These are phyloP conservation scores for Neurospora sp. DNA, from an alignment of 495 filamentous ascomycete species.

Conservation along the genomic window DNA sequence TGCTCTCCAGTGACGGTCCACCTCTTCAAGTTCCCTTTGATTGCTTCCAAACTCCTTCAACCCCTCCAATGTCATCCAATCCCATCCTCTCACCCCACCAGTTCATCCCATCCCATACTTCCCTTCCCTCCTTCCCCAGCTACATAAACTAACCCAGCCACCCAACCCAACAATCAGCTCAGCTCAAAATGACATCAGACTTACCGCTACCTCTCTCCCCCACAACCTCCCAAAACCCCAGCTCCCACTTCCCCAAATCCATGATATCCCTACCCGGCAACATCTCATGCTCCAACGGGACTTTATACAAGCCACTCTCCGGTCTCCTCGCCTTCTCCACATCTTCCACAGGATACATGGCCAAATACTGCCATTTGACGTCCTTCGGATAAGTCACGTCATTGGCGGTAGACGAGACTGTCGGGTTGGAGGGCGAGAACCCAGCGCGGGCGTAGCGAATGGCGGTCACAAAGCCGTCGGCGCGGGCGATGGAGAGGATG, in stretches of 20 bases:
- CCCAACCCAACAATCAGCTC: no score
- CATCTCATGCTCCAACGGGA: not conserved
- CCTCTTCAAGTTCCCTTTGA: not conserved
- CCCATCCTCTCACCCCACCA: not conserved
- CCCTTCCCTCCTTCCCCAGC: not conserved
- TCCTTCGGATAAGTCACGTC: not conserved
- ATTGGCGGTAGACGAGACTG: not conserved
- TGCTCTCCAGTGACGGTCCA: not conserved
- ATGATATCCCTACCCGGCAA: not conserved
- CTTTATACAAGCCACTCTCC: not conserved
- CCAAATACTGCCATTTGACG: not conserved
- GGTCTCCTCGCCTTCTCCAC: not conserved
- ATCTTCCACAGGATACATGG: not conserved
- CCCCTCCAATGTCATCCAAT: not conserved
- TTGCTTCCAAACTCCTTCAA: not conserved
- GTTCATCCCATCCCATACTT: not conserved
- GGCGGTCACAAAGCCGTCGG: not conserved
- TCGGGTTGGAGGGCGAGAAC: not conserved
- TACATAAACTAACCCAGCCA: not conserved
- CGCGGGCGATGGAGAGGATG: not conserved
- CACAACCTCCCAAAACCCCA: not conserved
- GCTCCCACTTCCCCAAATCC: not conserved
- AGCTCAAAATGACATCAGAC: not conserved
- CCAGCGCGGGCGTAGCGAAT: not conserved
- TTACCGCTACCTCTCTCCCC: not conserved